Percentiles rank a stretch among this genome's conserved stretches.
Conservation (phyloP, 345 rosid genomes). For the Gossypium longicalyx region DNA sequence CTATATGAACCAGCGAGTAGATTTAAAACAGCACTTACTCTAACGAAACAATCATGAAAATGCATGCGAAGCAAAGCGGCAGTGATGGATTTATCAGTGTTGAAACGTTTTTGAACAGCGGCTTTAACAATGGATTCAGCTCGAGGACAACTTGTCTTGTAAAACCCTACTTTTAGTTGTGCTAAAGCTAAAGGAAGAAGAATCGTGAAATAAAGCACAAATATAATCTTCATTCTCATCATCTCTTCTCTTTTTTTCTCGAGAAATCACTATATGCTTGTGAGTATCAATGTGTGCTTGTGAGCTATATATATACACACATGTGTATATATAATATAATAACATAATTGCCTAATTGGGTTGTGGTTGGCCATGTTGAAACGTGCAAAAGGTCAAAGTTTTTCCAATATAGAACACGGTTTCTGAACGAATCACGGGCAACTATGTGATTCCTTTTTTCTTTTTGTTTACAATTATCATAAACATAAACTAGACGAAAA, state of each 20-base stretch:
- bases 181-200: constrained; percentile 45
- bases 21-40: constrained; percentile 30
- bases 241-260: not conserved
- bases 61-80: constrained; percentile 84
- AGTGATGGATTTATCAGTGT: constrained; percentile 36
- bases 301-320: not conserved
- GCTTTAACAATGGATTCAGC: constrained; percentile 52
- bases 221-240: constrained; percentile 5
- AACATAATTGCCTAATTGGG: too few relatives aligned
- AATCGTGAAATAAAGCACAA: constrained; percentile 22
- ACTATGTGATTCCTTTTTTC: not conserved
- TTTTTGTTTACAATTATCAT: not conserved
- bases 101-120: constrained; percentile 38
- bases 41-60: constrained; percentile 78
- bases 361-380: not conserved
- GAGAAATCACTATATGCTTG: not conserved
- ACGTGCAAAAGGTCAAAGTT: constrained; percentile 3
- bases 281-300: not conserved
- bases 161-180: constrained; percentile 49
- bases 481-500: not conserved
- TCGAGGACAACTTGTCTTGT: constrained; percentile 49
- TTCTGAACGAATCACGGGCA: not conserved
- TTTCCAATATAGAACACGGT: not conserved
- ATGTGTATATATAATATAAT: not conserved
- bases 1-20: too few relatives aligned